These are phyloP conservation scores for Fusarium sp. DNA, from an alignment of 2,329 filamentous ascomycete species.

Conservation along the genomic window DNA sequence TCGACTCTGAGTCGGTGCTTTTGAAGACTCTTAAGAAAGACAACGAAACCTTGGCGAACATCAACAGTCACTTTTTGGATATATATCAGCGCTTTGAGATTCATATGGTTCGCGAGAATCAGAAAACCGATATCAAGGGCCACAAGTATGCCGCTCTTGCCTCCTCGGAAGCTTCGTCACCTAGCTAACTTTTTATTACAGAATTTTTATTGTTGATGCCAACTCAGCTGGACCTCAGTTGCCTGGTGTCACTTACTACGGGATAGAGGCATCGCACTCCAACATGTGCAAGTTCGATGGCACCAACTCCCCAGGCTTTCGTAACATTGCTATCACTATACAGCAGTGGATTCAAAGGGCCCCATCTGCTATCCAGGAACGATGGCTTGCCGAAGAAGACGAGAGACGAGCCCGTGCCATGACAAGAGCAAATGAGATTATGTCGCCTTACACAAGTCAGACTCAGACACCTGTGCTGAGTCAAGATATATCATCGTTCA, in stretches of 20 bases:
- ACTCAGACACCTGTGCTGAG: background rate
- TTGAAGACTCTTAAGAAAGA: conserved; percentile 77
- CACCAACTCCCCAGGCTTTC: conserved; percentile 72
- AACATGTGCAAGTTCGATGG: conserved; percentile 78
- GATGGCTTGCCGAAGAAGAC: conserved; percentile 71
- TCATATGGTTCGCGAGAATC: conserved; percentile 81
- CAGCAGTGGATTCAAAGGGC: conserved; percentile 65
- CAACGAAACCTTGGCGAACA: conserved; percentile 78
- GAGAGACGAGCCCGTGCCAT: conserved; percentile 58
- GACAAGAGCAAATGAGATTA: conserved; percentile 58
- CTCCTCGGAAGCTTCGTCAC: background rate
- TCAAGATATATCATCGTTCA: background rate
- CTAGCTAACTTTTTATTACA: conserved; percentile 33
- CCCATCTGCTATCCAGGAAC: conserved; percentile 61
- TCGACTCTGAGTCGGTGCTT: conserved; percentile 74
- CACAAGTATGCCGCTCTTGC: conserved; percentile 56
- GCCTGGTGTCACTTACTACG: conserved; percentile 76
- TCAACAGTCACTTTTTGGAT: conserved; percentile 78
- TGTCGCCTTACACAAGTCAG: conserved; percentile 44
- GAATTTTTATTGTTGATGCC: conserved; percentile 73
- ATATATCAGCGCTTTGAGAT: conserved; percentile 77
- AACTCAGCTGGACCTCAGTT: conserved; percentile 75
- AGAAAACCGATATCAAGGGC: conserved; percentile 75
- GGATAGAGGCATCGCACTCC: conserved; percentile 78
- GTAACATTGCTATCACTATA: conserved; percentile 60